Evolutionary conservation across 2,329 filamentous ascomycete species (phyloP).

Genomic region (Shiraia bambusicola): DNA sequence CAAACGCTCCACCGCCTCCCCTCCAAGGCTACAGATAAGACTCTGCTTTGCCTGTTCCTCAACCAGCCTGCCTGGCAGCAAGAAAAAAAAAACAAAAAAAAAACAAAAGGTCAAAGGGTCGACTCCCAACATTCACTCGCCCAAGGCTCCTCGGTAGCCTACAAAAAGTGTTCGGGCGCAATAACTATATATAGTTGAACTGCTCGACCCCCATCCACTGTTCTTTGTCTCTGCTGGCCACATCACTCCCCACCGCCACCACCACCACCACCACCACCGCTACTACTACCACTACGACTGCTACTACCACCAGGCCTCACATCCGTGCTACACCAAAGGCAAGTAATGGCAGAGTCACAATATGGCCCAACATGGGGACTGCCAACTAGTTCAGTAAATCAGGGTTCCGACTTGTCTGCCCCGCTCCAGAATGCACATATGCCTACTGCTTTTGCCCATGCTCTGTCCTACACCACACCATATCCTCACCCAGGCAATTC

Average conservation of each 20-base stretch:
- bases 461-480: slow-evolving; percentile 10
- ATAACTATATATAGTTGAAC: neutral
- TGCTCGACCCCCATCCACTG: too few species aligned
- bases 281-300: too few species aligned
- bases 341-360: slow-evolving; percentile 32
- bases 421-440: slow-evolving; percentile 18
- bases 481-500: slow-evolving; percentile 10
- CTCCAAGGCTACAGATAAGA: slow-evolving; percentile 19
- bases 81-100: neutral
- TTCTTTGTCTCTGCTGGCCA: too few species aligned
- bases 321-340: slow-evolving; percentile 1
- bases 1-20: slow-evolving; percentile 16
- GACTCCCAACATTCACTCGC: too few species aligned
- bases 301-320: too few species aligned
- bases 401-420: slow-evolving; percentile 21
- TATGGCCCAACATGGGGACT: slow-evolving; percentile 26
- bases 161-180: too few species aligned
- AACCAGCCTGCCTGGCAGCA: slow-evolving; percentile 1
- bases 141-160: too few species aligned
- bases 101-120: neutral
- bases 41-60: slow-evolving; percentile 2
- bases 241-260: too few species aligned
- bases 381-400: slow-evolving; percentile 18
- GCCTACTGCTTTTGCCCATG: slow-evolving; percentile 12
- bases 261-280: too few species aligned